Percentiles rank a stretch among this genome's conserved stretches.
phyloP scores from a whole-genome alignment of 805 yeast genomes.

The Osmozyma mogii region DNA sequence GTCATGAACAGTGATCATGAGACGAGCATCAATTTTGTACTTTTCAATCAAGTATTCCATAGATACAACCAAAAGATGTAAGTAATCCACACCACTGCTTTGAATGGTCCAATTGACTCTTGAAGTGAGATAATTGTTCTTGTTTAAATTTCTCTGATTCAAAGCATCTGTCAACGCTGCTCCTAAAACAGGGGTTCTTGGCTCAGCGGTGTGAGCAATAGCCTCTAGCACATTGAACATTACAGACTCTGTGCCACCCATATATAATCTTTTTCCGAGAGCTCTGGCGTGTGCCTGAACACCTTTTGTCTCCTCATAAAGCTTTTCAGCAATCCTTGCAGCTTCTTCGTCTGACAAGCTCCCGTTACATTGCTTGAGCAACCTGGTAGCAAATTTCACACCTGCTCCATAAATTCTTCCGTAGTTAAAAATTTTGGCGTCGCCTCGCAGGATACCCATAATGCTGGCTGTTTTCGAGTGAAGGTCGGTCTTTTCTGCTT shows the following conservation, averaged over 20 bases:
- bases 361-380: conserved; percentile 79
- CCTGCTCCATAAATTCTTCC: conserved; percentile 99
- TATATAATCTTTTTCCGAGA: conserved; percentile 39
- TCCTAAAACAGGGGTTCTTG: conserved; percentile 86
- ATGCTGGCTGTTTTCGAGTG: conserved; percentile 92
- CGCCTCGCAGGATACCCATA: conserved; percentile 80
- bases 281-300: conserved; percentile 11
- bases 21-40: conserved; percentile 65
- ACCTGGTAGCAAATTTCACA: conserved; percentile 75
- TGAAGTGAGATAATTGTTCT: conserved; percentile 71
- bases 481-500: conserved; percentile 83
- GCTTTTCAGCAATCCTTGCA: conserved; percentile 46
- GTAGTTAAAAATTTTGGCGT: conserved; percentile 92
- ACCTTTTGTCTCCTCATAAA: conserved; percentile 86
- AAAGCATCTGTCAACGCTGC: conserved; percentile 90
- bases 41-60: conserved; percentile 74
- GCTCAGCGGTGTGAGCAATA: conserved; percentile 73
- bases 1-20: conserved; percentile 88
- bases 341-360: conserved; percentile 61
- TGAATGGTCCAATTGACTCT: conserved; percentile 97
- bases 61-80: conserved; percentile 74
- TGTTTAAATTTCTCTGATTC: conserved; percentile 52
- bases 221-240: conserved; percentile 83
- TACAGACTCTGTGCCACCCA: conserved; percentile 91
- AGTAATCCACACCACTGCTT: conserved; percentile 94